Percentiles rank a stretch among this genome's conserved stretches.
Evolutionary conservation across 2,329 filamentous ascomycete genomes (phyloP).

Genomic region (Xylariaceae sp.): DNA sequence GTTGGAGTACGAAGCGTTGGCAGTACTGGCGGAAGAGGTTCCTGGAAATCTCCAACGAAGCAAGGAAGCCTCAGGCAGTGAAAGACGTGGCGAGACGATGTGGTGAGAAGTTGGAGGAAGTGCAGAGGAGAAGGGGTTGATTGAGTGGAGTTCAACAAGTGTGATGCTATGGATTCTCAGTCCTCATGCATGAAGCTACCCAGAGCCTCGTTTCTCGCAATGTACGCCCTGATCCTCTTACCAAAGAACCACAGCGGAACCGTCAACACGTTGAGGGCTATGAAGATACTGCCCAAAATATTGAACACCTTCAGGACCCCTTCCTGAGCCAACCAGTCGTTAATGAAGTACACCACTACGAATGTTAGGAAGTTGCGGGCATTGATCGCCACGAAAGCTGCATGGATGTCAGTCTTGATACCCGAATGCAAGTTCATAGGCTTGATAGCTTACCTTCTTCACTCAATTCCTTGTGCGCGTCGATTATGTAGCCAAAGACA

Average conservation of each 20-base stretch:
- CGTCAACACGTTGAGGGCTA: constrained; percentile 41
- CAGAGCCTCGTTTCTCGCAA: constrained; percentile 35
- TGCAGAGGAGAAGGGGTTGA: background rate
- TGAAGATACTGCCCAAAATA: constrained; percentile 38
- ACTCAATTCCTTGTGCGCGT: constrained; percentile 41
- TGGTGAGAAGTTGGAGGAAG: constrained; percentile 8
- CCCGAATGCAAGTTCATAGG: background rate
- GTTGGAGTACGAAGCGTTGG: constrained; percentile 16
- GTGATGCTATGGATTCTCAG: constrained; percentile 7
- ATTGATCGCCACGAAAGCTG: constrained; percentile 47
- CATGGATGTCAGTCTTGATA: constrained; percentile 3
- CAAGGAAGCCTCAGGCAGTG: constrained; percentile 1
- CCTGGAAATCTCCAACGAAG: constrained; percentile 7
- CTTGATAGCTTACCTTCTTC: constrained; percentile 35
- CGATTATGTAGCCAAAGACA: constrained; percentile 47
- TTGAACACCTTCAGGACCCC: constrained; percentile 36
- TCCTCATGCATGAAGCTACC: constrained; percentile 29
- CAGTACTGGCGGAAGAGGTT: constrained; percentile 15
- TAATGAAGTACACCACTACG: constrained; percentile 41
- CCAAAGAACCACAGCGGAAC: constrained; percentile 47
- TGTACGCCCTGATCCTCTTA: constrained; percentile 41
- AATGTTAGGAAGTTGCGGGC: constrained; percentile 44
- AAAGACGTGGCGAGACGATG: constrained; percentile 10
- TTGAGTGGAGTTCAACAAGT: background rate
- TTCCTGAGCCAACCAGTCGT: constrained; percentile 36